phyloP scores from a whole-genome alignment of 108 stramenopile species.

The Cyclotella cryptica region DNA sequence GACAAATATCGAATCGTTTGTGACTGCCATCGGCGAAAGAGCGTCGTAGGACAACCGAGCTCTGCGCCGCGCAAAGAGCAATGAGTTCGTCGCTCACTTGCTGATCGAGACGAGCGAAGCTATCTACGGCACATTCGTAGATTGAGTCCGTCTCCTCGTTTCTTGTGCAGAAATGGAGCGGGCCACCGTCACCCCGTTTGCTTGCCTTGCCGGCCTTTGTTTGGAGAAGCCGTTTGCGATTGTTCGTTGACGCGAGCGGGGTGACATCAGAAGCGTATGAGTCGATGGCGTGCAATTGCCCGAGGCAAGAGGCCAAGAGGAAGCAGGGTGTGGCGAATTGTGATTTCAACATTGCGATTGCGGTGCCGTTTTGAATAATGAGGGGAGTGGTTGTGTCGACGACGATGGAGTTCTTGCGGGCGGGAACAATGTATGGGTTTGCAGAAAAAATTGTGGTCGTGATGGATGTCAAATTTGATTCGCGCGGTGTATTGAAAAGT shows the following conservation, averaged over 20 bases:
- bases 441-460: too few relatives aligned
- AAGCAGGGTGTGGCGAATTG: neutral
- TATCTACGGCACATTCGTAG: neutral
- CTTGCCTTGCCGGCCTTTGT: constrained; percentile 2
- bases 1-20: neutral
- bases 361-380: too few relatives aligned
- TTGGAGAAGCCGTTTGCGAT: neutral
- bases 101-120: neutral
- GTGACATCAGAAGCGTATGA: neutral
- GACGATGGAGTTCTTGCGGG: too few relatives aligned
- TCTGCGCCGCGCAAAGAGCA: constrained; percentile 3
- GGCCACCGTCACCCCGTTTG: neutral
- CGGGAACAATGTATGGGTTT: too few relatives aligned
- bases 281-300: neutral
- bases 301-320: neutral
- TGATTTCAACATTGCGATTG: neutral
- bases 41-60: neutral
- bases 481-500: too few relatives aligned
- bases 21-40: constrained; percentile 3
- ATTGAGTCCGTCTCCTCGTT: neutral
- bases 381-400: too few relatives aligned
- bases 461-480: too few relatives aligned
- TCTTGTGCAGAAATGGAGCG: neutral
- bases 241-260: neutral
- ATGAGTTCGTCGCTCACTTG: neutral